These are phyloP conservation scores for Yamadazyma blattariae DNA, from an alignment of 1,139 yeast genomes.

Conservation along the genomic window DNA sequence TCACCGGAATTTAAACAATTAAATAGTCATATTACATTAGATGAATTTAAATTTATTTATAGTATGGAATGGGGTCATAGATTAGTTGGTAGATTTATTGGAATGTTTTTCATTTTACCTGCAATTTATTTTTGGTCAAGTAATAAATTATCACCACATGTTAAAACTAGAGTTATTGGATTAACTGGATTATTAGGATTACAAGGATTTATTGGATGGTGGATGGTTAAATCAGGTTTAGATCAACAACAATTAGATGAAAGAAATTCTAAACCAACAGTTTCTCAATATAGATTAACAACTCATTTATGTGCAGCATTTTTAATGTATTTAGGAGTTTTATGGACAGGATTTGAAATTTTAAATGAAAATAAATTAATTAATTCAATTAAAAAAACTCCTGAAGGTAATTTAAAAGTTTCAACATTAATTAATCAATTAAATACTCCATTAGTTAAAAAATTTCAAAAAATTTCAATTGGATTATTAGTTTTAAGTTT, in stretches of 20 bases:
- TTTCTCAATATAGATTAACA: slow-evolving; percentile 90
- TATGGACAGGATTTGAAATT: slow-evolving; percentile 85
- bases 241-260: slow-evolving; percentile 78
- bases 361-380: slow-evolving; percentile 70
- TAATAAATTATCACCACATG: slow-evolving; percentile 64
- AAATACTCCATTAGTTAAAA: slow-evolving; percentile 50
- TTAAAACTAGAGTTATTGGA: slow-evolving; percentile 66
- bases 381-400: slow-evolving; percentile 34
- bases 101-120: slow-evolving; percentile 78
- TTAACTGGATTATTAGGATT: slow-evolving; percentile 78
- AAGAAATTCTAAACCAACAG: slow-evolving; percentile 89
- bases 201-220: slow-evolving; percentile 98
- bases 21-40: slow-evolving; percentile 86
- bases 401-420: slow-evolving; percentile 25
- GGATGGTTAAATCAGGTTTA: slow-evolving; percentile 98
- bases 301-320: slow-evolving; percentile 96
- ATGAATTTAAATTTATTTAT: slow-evolving; percentile 92
- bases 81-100: slow-evolving; percentile 87
- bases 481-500: slow-evolving; percentile 70
- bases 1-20: slow-evolving; percentile 91
- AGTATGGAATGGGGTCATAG: slow-evolving; percentile 99
- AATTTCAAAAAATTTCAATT: slow-evolving; percentile 51
- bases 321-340: slow-evolving; percentile 79
- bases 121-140: slow-evolving; percentile 75
- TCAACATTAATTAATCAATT: slow-evolving; percentile 53